Percentiles rank a stretch among this genome's conserved stretches.
phyloP scores from a whole-genome alignment of 495 filamentous ascomycete species.

The Penicillium malachiteum region DNA sequence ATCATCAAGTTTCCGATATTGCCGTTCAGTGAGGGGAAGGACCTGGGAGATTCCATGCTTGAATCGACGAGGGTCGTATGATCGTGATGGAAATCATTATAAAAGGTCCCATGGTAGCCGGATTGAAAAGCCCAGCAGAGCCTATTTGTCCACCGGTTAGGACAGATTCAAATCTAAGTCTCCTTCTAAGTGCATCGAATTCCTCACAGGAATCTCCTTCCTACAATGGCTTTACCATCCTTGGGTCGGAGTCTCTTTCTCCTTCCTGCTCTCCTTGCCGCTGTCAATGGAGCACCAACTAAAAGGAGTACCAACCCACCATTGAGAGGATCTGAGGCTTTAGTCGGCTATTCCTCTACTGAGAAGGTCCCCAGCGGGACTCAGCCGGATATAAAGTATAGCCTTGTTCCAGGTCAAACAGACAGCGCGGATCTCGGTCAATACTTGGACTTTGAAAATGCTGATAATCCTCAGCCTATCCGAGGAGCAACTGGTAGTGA shows the following conservation, averaged over 20 bases:
- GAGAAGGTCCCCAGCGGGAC: conserved; percentile 29
- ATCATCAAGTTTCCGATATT: not conserved
- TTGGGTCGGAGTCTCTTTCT: not conserved
- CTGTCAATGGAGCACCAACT: conserved; percentile 20
- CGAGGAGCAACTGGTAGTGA: conserved; percentile 58
- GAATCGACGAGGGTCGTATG: not conserved
- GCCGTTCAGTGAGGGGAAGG: not conserved
- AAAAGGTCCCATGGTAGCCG: not conserved
- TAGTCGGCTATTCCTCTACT: conserved; percentile 39
- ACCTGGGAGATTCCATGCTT: not conserved
- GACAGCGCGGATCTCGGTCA: conserved; percentile 56
- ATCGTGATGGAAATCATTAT: not conserved
- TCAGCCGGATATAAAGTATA: conserved; percentile 38
- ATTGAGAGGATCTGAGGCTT: conserved; percentile 30
- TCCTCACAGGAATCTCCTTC: not conserved
- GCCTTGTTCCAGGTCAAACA: conserved; percentile 54
- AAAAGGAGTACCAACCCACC: conserved; percentile 25
- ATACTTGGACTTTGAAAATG: conserved; percentile 62
- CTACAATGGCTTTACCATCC: not conserved
- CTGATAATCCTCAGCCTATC: conserved; percentile 66
- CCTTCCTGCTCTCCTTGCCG: not conserved
- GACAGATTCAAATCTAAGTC: not conserved
- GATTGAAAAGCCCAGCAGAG: not conserved
- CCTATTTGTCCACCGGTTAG: not conserved
- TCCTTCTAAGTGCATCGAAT: not conserved